These are phyloP conservation scores for Cercospora zeae-maydis DNA, from an alignment of 2,329 filamentous ascomycete species.

Conservation along the genomic window DNA sequence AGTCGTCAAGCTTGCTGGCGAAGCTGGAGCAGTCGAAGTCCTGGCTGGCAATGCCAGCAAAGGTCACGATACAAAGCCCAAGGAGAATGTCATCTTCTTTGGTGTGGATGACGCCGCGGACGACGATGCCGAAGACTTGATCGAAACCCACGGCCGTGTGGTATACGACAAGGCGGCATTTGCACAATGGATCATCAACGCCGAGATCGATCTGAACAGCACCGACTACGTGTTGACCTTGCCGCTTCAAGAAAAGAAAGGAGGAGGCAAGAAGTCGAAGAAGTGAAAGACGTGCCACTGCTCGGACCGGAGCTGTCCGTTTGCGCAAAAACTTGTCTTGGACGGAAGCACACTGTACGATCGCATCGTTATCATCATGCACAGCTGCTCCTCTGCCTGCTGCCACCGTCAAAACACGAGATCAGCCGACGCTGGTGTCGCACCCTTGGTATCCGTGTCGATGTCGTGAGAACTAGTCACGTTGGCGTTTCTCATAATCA, in stretches of 20 bases:
- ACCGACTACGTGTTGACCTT: constrained; percentile 37
- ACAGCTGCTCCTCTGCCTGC: not conserved
- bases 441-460: not conserved
- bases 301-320: not conserved
- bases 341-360: not conserved
- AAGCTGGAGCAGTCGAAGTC: constrained; percentile 39
- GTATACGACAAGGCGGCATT: constrained; percentile 46
- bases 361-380: not conserved
- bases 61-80: constrained; percentile 22
- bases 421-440: not conserved
- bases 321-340: not conserved
- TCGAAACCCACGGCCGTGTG: constrained; percentile 34
- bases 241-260: constrained; percentile 1
- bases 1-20: constrained; percentile 39
- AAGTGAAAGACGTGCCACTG: not conserved
- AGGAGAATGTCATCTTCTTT: constrained; percentile 38
- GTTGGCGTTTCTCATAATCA: not conserved
- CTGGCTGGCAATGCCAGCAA: constrained; percentile 23
- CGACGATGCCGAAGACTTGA: constrained; percentile 35
- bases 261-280: constrained; percentile 6
- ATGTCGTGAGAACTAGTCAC: not conserved
- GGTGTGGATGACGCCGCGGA: constrained; percentile 38
- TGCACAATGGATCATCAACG: constrained; percentile 44
- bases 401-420: not conserved
- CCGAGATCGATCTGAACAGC: constrained; percentile 39